Evolutionary conservation across 1,284 basidiomycete species (phyloP), one percentile per base, ranked within the genome.

Genomic region (Pseudozyma sp.): DNA sequence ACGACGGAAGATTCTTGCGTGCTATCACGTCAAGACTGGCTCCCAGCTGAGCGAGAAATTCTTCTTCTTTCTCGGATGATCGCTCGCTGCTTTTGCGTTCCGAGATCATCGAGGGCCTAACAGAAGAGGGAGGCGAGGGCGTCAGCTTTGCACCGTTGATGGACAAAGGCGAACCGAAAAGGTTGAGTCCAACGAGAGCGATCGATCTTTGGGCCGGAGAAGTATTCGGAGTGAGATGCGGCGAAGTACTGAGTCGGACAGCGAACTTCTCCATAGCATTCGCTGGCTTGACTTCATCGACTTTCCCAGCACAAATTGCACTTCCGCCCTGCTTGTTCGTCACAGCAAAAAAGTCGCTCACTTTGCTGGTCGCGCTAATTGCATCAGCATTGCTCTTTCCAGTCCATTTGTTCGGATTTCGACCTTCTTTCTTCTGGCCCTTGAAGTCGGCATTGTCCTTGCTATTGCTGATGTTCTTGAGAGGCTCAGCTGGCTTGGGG

Each of bases 181-280:
- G 53, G 16, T 48, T 48, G 34, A 67, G 58, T 39, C 64, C 64
- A 13, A 67, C 64, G 3, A 50, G 52, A 16, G 49, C 42, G 45
- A 57, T 42, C 5, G 39, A 49, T 5, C 31, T 19, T 9, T 25
- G 13, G 16, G 31, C 9, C n/a, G 21, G 8, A 25, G 13, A 13
- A 12, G 13, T 25, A n/a, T 16, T n/a, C 16, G 16, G 31, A 18
- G 34, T 43, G 9, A 51, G 11, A 5, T 51, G 38, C 7, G 47
- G 25, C n/a, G 31, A 7, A 2, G 42, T 39, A 14, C 34, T 13
- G 16, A 52, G 40, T 6, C 25, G 45, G 7, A 19, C 50, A 21
- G 45, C 47, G 0, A 35, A 35, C 6, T 25, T 48, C 12, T 25
- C 31, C 13, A 48, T 35, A 7, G 50, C 16, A 18, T 11, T 12